Evolutionary conservation across 768 basidiomycete genomes (phyloP), one percentile per base, ranked within the genome.

Genomic region (Pisolithus orientalis): DNA sequence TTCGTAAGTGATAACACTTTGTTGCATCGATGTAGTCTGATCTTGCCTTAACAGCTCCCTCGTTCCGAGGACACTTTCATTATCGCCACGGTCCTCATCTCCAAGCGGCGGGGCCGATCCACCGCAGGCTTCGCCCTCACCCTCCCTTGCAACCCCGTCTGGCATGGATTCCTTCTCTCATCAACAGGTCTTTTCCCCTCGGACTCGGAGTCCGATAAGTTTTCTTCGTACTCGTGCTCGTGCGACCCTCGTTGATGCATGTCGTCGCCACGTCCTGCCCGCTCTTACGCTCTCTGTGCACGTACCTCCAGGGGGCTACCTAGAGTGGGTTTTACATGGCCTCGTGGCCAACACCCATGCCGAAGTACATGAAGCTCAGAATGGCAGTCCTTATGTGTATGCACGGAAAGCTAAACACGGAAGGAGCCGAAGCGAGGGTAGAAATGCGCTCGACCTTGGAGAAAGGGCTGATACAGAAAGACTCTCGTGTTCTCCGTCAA

Each of bases 201-300:
- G 52, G 47, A 25, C 47, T 25, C 47, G 51, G 44, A 25, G 63
- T 40, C 53, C 62, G 21, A 63, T 77, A 17, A 73, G 74, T n/a
- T 63, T 62, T 49, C 75, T 84, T 39, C 79, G 85, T 16, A 71
- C 75, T 34, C 75, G 79, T 43, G 87, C 87, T 5, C 82, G 86
- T 29, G 83, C 85, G 17, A 72, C 75, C 3, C 75, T 89, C 13
- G 74, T 88, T 6, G 85, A 90, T 57, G 73, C 79, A 4, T 88
- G 81, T 61, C 80, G 86, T 32, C 75, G 74, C 24, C 78, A 81
- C 59, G 76, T 86, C 25, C 56, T 85, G n/a, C 62, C 74, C 24
- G 80, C 83, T 53, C 70, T 88, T 24, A 57, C 67, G 6, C 52
- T 50, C 27, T 34, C 34, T 13, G 13, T 34, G 34, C 61, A 67